These are phyloP conservation scores for Raddia guianensis DNA, from an alignment of 176 grass and related monocot species.

Conservation along the genomic window DNA sequence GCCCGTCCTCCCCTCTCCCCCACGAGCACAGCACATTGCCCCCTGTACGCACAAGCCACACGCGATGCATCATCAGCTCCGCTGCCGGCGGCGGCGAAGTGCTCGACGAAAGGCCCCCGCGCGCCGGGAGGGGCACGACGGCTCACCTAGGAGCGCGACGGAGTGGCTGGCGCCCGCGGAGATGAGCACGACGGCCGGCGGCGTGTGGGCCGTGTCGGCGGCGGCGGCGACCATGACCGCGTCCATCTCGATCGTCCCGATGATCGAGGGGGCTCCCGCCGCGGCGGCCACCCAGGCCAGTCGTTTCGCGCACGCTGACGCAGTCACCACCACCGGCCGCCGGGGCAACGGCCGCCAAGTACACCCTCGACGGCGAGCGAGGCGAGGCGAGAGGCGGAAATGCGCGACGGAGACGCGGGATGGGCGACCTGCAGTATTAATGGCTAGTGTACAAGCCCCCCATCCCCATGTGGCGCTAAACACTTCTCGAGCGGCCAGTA, in stretches of 20 bases:
- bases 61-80: conserved; percentile 5
- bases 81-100: background rate
- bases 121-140: background rate
- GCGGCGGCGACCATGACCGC: conserved; percentile 29
- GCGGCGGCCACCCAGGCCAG: background rate
- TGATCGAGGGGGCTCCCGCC: background rate
- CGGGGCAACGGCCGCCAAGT: background rate
- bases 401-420: conserved; percentile 34
- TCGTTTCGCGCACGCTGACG: too few species aligned
- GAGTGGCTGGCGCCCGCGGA: conserved; percentile 97
- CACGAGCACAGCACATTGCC: conserved; percentile 88
- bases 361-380: conserved; percentile 15
- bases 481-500: background rate
- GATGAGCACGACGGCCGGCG: conserved; percentile 61
- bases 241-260: conserved; percentile 41
- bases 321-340: background rate
- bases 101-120: conserved; percentile 29
- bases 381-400: background rate
- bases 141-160: conserved; percentile 85
- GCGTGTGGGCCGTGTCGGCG: conserved; percentile 33
- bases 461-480: conserved; percentile 31
- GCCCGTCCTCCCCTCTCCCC: conserved; percentile 98
- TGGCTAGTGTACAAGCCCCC: conserved; percentile 35
- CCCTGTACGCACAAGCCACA: conserved; percentile 45
- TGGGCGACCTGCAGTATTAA: conserved; percentile 55